These are phyloP conservation scores for Thermothielavioides terrestris DNA, from an alignment of 495 filamentous ascomycete species.

Conservation along the genomic window DNA sequence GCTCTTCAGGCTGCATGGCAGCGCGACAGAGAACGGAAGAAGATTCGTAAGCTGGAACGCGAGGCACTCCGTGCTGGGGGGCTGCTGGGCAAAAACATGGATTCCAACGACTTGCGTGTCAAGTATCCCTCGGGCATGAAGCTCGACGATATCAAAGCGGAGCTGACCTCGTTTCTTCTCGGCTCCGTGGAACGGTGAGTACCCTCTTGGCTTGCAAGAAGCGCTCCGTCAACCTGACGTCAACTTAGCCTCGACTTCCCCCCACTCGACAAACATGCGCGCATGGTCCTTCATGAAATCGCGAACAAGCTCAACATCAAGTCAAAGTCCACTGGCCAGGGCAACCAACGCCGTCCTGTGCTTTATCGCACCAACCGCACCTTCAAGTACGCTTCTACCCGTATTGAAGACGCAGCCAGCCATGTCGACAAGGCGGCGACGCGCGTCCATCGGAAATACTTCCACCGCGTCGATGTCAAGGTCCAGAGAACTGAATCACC, in stretches of 20 bases:
- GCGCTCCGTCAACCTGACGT: conserved; percentile 10
- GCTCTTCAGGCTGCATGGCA: conserved; percentile 56
- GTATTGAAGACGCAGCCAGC: conserved; percentile 23
- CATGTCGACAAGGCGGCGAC: conserved; percentile 34
- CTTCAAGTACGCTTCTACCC: conserved; percentile 39
- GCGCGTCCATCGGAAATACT: conserved; percentile 38
- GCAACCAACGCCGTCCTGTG: conserved; percentile 62
- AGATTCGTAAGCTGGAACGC: conserved; percentile 63
- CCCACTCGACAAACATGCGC: conserved; percentile 69
- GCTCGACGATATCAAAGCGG: conserved; percentile 58
- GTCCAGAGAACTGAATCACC: conserved; percentile 22
- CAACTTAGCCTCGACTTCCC: conserved; percentile 60
- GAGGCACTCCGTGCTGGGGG: conserved; percentile 72
- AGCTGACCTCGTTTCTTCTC: conserved; percentile 63
- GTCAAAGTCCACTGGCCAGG: conserved; percentile 74
- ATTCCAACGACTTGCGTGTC: conserved; percentile 54
- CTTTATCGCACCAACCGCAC: conserved; percentile 67
- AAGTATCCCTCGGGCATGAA: conserved; percentile 70
- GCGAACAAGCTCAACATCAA: conserved; percentile 64
- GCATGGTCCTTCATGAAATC: conserved; percentile 69
- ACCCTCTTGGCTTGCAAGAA: not conserved
- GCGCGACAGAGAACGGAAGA: conserved; percentile 77
- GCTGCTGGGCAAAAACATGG: conserved; percentile 57
- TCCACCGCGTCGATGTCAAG: conserved; percentile 37
- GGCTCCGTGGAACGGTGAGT: conserved; percentile 55